Evolutionary conservation across 495 filamentous ascomycete genomes (phyloP).

Genomic region (Neurospora pannonica): DNA sequence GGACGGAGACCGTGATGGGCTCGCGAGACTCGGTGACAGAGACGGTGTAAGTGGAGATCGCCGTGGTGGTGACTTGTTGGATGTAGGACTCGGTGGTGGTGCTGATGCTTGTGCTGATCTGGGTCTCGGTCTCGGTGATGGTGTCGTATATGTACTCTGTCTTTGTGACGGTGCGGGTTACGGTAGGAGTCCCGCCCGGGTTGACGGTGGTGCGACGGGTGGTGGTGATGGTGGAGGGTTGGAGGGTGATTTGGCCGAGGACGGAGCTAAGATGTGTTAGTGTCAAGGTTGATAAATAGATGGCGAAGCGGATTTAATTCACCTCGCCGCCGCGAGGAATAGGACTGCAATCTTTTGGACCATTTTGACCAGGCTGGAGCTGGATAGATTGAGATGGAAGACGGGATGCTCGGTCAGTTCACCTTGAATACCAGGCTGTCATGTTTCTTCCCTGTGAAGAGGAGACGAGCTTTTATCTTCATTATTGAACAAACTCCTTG

Average conservation of each 20-base stretch:
- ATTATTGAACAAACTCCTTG: background rate
- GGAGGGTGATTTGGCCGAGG: constrained; percentile 19
- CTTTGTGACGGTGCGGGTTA: constrained; percentile 6
- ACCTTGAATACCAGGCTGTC: background rate
- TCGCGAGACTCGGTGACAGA: background rate
- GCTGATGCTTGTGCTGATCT: background rate
- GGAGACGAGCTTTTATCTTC: background rate
- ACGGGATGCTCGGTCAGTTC: background rate
- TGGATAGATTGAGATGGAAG: background rate
- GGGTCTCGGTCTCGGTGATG: background rate
- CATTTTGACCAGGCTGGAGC: background rate
- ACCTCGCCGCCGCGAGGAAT: background rate
- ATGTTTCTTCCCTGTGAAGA: background rate
- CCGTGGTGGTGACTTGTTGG: background rate
- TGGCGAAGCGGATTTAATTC: too few species aligned
- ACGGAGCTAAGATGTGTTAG: constrained; percentile 5
- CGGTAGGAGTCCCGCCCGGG: background rate
- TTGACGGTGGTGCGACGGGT: background rate
- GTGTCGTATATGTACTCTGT: constrained; percentile 8
- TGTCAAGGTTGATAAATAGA: too few species aligned
- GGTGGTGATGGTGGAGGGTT: constrained; percentile 13
- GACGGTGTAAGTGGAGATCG: background rate
- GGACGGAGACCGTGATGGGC: background rate
- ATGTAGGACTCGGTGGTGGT: constrained; percentile 2
- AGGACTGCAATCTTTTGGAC: background rate